phyloP scores from a whole-genome alignment of 306 rosid species.

The Canavalia gladiata region DNA sequence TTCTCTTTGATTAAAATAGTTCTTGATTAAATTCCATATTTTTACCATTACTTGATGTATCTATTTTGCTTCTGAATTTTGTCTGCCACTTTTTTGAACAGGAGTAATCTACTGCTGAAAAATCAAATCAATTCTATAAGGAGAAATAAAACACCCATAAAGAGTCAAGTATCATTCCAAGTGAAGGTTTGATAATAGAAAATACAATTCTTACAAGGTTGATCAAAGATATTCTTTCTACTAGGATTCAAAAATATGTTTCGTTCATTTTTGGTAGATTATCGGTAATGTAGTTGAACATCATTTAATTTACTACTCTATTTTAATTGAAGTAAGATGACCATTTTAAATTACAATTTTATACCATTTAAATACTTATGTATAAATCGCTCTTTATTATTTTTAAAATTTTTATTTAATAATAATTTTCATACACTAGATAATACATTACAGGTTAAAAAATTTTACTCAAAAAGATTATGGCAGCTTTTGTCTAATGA shows the following conservation, averaged over 20 bases:
- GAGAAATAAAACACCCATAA: constrained; percentile 27
- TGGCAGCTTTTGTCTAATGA: no score
- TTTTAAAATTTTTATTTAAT: not conserved
- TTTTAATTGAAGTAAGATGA: not conserved
- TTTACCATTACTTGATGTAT: not conserved
- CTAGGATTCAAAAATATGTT: constrained; percentile 69
- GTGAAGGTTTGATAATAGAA: constrained; percentile 39
- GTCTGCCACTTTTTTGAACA: constrained; percentile 37
- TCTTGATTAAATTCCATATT: not conserved
- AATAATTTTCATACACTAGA: no score
- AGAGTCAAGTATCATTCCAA: constrained; percentile 41
- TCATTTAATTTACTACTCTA: not conserved
- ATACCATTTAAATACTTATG: not conserved
- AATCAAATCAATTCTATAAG: constrained; percentile 25
- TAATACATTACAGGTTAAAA: no score
- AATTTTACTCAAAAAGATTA: no score
- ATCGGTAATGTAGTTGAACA: not conserved
- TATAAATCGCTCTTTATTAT: not conserved
- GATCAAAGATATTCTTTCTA: constrained; percentile 59
- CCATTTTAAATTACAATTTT: no score
- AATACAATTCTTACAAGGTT: constrained; percentile 35
- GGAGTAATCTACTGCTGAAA: constrained; percentile 48
- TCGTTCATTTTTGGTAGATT: constrained; percentile 57
- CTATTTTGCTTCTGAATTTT: not conserved
- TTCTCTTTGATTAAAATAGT: not conserved